Conservation (phyloP, 345 rosid species). For the Boechera retrofracta region DNA sequence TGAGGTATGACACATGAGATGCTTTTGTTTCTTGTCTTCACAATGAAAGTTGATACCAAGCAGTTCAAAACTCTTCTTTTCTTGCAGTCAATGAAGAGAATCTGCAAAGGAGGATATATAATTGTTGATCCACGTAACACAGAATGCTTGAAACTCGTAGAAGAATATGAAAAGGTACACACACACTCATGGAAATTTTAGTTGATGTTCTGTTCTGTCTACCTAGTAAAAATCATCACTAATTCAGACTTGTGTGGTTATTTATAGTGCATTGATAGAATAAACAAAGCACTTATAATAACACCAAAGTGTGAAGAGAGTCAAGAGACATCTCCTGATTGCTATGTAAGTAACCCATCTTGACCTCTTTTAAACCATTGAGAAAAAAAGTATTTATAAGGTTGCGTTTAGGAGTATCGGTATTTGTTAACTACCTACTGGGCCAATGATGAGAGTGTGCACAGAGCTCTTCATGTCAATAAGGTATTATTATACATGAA, state of each 20-base stretch:
- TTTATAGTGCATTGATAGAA: constrained; percentile 14
- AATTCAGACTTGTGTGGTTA: not conserved
- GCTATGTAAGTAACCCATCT: constrained; percentile 36
- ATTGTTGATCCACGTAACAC: constrained; percentile 32
- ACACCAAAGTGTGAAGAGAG: constrained; percentile 17
- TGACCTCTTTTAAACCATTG: constrained; percentile 12
- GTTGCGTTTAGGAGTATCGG: constrained; percentile 28
- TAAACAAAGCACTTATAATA: not conserved
- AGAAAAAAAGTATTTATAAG: constrained; percentile 8
- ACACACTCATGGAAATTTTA: constrained; percentile 43
- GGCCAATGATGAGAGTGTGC: constrained; percentile 44
- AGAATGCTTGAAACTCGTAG: constrained; percentile 34
- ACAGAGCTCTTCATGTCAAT: constrained; percentile 25
- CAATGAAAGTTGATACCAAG: constrained; percentile 4
- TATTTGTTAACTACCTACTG: constrained; percentile 27
- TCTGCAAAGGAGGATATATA: constrained; percentile 35
- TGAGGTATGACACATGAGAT: constrained; percentile 44
- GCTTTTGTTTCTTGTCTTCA: not conserved
- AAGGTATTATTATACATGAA: constrained; percentile 21
- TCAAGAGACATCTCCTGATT: constrained; percentile 36
- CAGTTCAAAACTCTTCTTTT: constrained; percentile 1
- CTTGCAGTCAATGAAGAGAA: constrained; percentile 34
- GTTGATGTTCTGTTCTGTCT: constrained; percentile 9
- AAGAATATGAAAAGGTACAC: constrained; percentile 28
- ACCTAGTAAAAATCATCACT: not conserved